A percentile compares a stretch with the other conserved stretches of the same genome.
Conservation (phyloP, 2,329 filamentous ascomycete genomes). For the Coniosporium tulheliwenetii region DNA sequence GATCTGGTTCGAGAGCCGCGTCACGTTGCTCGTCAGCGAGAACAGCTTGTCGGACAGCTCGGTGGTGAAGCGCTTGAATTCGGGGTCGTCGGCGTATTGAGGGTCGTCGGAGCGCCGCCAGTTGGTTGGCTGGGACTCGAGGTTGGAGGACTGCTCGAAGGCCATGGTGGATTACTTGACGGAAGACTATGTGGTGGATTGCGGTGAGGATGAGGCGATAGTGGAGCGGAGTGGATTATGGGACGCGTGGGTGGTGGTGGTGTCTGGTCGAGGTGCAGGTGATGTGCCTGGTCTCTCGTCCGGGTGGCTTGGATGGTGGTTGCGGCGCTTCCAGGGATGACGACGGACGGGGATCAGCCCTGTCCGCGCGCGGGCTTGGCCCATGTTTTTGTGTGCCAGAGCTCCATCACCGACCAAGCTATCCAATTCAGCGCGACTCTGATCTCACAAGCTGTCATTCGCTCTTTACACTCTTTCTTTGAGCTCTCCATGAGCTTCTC, state of each 20-base stretch:
- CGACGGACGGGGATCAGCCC: background rate
- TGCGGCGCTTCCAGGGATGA: background rate
- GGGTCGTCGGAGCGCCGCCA: constrained; percentile 54
- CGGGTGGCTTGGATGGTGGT: background rate
- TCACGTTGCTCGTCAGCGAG: constrained; percentile 74
- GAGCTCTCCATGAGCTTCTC: background rate
- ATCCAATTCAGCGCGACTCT: too few relatives aligned
- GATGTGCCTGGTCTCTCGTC: background rate
- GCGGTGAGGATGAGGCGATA: background rate
- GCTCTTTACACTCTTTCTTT: constrained; percentile 2
- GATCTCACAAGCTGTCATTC: background rate
- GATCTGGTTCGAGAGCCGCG: constrained; percentile 70
- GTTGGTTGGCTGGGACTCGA: constrained; percentile 64
- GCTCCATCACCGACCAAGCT: too few relatives aligned
- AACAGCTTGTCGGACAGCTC: constrained; percentile 80
- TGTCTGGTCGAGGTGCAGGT: background rate
- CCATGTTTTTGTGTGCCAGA: too few relatives aligned
- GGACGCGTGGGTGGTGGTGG: background rate
- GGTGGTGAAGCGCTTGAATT: constrained; percentile 71
- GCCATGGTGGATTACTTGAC: constrained; percentile 46
- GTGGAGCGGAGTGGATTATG: background rate
- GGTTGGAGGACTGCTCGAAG: constrained; percentile 69
- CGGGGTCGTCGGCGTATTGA: constrained; percentile 78
- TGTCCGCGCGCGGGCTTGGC: too few relatives aligned
- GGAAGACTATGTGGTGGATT: background rate